phyloP scores from a whole-genome alignment of 129 eudicot species.

The carrot (Daucus carota) region DNA sequence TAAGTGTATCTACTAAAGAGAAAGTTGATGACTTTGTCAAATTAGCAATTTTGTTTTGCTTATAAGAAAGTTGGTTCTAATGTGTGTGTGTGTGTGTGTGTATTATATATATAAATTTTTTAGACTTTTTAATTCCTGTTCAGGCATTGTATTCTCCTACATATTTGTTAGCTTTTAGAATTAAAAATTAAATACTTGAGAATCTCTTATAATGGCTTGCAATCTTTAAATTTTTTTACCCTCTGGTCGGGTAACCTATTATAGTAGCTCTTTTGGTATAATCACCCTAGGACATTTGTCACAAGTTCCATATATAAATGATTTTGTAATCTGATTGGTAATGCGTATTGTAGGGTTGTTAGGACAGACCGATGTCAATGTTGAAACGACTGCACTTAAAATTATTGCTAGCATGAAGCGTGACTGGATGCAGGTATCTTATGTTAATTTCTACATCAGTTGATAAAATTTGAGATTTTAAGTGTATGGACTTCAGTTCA shows the following conservation, averaged over 20 bases:
- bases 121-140: not conserved
- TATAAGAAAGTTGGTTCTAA: not conserved
- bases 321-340: not conserved
- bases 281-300: too few relatives aligned
- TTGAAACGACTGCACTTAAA: slow-evolving; percentile 21
- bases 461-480: not conserved
- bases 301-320: not conserved
- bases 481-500: not conserved
- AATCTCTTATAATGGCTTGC: too few relatives aligned
- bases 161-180: not conserved
- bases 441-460: not conserved
- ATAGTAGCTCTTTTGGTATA: not conserved
- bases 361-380: slow-evolving; percentile 9
- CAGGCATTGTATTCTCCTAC: not conserved
- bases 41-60: not conserved
- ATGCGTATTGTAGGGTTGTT: slow-evolving; percentile 18
- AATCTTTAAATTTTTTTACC: not conserved
- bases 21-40: not conserved
- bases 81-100: not conserved
- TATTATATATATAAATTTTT: too few relatives aligned
- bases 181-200: not conserved
- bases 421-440: slow-evolving; percentile 36
- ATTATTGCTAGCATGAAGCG: slow-evolving; percentile 36
- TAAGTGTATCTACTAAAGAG: not conserved
- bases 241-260: not conserved